A percentile compares a stretch with the other conserved stretches of the same genome.
Evolutionary conservation across 2,329 filamentous ascomycete genomes (phyloP).

Genomic region (Fusarium coffeatum): DNA sequence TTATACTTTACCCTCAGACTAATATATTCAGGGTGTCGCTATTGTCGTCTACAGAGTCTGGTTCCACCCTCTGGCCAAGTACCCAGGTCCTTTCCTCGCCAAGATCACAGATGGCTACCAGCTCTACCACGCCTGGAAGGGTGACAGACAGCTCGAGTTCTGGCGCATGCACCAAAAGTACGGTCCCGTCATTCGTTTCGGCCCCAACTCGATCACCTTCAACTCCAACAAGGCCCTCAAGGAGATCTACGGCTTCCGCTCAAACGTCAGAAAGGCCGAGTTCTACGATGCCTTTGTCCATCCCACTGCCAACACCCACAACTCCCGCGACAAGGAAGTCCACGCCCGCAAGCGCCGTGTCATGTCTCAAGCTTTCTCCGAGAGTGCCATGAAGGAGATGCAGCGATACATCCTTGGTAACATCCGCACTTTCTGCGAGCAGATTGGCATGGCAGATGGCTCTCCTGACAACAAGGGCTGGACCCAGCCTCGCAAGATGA

Average conservation of each 20-base stretch:
- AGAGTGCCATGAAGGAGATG: slow-evolving; percentile 73
- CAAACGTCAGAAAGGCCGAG: slow-evolving; percentile 74
- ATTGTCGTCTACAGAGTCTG: slow-evolving; percentile 67
- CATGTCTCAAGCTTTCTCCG: slow-evolving; percentile 77
- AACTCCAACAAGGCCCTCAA: slow-evolving; percentile 77
- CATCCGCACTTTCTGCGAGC: slow-evolving; percentile 73
- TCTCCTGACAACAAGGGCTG: slow-evolving; percentile 66
- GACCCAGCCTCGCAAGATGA: slow-evolving; percentile 70
- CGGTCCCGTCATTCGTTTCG: slow-evolving; percentile 80
- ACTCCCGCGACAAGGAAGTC: slow-evolving; percentile 73
- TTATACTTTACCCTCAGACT: neutral
- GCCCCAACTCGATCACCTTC: slow-evolving; percentile 81
- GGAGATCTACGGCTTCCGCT: slow-evolving; percentile 72
- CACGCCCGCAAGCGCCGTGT: slow-evolving; percentile 79
- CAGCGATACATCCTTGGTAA: slow-evolving; percentile 75
- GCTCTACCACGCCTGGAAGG: slow-evolving; percentile 79
- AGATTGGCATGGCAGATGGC: slow-evolving; percentile 59
- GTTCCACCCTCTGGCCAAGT: slow-evolving; percentile 73
- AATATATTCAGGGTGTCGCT: slow-evolving; percentile 51
- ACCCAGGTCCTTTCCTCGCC: slow-evolving; percentile 72
- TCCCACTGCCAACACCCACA: slow-evolving; percentile 78
- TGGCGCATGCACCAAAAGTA: slow-evolving; percentile 78
- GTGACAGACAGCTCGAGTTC: slow-evolving; percentile 79
- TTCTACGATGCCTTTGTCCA: slow-evolving; percentile 81
- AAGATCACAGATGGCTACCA: slow-evolving; percentile 73